Percentiles rank a stretch among this genome's conserved stretches.
phyloP scores from a whole-genome alignment of 1,284 basidiomycete genomes.

The Microbotryum violaceum region DNA sequence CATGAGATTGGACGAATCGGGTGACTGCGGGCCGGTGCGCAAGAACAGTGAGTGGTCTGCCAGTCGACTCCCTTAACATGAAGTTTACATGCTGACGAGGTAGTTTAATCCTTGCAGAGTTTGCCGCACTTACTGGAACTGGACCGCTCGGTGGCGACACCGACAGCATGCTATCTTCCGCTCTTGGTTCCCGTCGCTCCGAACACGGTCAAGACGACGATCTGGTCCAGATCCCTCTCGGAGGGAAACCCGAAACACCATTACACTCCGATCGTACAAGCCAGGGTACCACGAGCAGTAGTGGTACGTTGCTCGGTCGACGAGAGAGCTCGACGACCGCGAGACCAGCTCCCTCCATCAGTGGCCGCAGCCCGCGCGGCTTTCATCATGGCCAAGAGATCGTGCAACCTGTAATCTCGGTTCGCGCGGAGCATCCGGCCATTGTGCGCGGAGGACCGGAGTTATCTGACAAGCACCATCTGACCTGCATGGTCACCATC shows the following conservation, averaged over 20 bases:
- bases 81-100: not conserved
- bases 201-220: slow-evolving; percentile 33
- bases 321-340: not conserved
- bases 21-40: slow-evolving; percentile 54
- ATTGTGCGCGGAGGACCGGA: slow-evolving; percentile 30
- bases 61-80: not conserved
- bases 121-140: slow-evolving; percentile 34
- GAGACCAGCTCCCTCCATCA: not conserved
- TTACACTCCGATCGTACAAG: not conserved
- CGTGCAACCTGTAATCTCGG: slow-evolving; percentile 37
- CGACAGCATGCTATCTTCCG: slow-evolving; percentile 31
- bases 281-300: slow-evolving; percentile 3
- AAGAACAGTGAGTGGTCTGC: slow-evolving; percentile 69
- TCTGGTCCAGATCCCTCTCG: slow-evolving; percentile 15
- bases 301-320: slow-evolving; percentile 1
- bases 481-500: slow-evolving; percentile 42
- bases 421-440: slow-evolving; percentile 39
- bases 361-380: not conserved
- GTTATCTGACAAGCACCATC: slow-evolving; percentile 34
- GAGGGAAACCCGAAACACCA: not conserved
- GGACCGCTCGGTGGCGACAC: slow-evolving; percentile 2
- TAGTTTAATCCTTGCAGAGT: slow-evolving; percentile 25
- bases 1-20: slow-evolving; percentile 75
- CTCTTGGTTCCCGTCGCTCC: slow-evolving; percentile 12
- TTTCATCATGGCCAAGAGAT: slow-evolving; percentile 5